phyloP scores from a whole-genome alignment of 2,329 filamentous ascomycete genomes.

The Cladosporium oxysporum region DNA sequence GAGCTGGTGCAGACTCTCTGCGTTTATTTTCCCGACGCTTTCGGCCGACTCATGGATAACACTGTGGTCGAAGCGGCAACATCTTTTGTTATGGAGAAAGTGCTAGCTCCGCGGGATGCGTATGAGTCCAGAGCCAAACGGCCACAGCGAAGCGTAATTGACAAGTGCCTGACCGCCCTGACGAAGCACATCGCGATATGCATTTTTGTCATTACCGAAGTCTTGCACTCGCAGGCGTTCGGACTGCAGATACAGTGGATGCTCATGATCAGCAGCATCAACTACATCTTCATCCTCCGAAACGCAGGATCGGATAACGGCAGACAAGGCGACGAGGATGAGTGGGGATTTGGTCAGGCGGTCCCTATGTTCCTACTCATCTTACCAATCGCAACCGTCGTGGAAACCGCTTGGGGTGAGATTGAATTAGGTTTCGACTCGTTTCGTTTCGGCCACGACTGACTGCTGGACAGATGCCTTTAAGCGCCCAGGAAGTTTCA shows the following conservation, averaged over 20 bases:
- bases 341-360: slow-evolving; percentile 17
- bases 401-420: slow-evolving; percentile 2
- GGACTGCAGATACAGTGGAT: background rate
- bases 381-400: background rate
- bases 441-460: background rate
- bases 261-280: background rate
- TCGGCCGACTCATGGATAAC: too few relatives aligned
- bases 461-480: background rate
- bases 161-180: background rate
- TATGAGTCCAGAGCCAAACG: too few relatives aligned
- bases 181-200: background rate
- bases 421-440: background rate
- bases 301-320: background rate
- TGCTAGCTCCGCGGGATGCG: too few relatives aligned
- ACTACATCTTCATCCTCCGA: background rate
- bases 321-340: slow-evolving; percentile 7
- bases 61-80: too few relatives aligned
- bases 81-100: too few relatives aligned
- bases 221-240: background rate
- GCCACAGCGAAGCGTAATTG: too few relatives aligned
- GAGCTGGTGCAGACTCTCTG: background rate
- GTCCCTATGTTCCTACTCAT: slow-evolving; percentile 11
- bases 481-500: background rate
- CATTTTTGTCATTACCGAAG: background rate
- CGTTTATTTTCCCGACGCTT: background rate